Base-by-base conservation (phyloP, 1,139 yeast genomes). In the Suhomyces bribrorum region DNA sequence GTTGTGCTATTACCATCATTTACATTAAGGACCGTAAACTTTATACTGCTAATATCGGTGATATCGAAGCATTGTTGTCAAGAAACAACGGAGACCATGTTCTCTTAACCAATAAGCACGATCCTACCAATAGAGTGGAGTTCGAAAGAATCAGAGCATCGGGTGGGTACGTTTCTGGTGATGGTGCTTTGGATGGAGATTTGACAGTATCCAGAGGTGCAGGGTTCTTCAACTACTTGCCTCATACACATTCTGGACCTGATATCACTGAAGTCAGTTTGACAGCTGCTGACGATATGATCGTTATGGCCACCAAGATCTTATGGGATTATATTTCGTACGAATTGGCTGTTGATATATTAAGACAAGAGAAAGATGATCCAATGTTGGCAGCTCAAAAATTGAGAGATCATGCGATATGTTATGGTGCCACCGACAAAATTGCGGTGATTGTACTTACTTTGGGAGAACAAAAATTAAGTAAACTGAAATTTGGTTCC, bases 321-420 rank as follows among this genome's bases (percentile, higher is more conserved):
- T 64, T 92, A 37, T 92, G 97, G 96, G 92, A 89, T 45, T 80
- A 73, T 52, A 77, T 94, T 46, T 77, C 90, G 4, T 81, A 80
- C 50, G 95, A 89, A 54, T 75, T 87, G 18, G 96, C 96, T 0
- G 95, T 92, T 29, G 98, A 92, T 60, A 81, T 92, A 38, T 84
- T 90, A 15, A 75, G 96, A 44, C 86, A 86, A 49, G 89, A 85
- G 53, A 80, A 81, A 49, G 81, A 81, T 14, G 88, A 88, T 50
- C 95, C 96, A 3, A 85, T 88, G 83, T 62, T 83, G 24, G 97
- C 97, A 1, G 97, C 98, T 0, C 95, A 89, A 53, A 88, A 86
- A 56, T 70, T 92, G 49, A 79, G 97, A 54, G 98, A 94, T 62
- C 88, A 86, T 65, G 97, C 97, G 1, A 80, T 92, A 44, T 83